Conservation (phyloP, 768 basidiomycete genomes). For the Mycena haematopus region DNA sequence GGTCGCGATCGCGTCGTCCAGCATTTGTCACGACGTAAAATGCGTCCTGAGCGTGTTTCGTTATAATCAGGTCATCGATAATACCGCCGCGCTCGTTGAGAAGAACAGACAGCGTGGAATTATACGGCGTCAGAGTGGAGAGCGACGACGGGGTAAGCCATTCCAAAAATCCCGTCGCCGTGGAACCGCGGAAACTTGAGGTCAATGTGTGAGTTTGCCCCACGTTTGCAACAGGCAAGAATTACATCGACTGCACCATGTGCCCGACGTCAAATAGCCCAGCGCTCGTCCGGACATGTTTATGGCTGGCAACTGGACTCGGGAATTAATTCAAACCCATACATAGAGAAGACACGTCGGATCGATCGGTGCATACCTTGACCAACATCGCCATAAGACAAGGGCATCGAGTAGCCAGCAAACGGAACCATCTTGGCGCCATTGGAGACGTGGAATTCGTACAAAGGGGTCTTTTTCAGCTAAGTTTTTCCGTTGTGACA, state of each 20-base stretch:
- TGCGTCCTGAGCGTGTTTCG: constrained; percentile 77
- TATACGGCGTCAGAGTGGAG: constrained; percentile 65
- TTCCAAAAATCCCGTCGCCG: constrained; percentile 82
- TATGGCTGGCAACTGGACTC: constrained; percentile 81
- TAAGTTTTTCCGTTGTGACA: constrained; percentile 24
- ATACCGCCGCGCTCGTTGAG: constrained; percentile 92
- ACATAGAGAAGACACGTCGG: constrained; percentile 16
- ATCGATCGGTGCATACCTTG: constrained; percentile 70
- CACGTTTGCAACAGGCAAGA: not conserved
- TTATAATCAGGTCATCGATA: constrained; percentile 94
- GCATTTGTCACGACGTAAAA: constrained; percentile 83
- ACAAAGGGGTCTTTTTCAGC: constrained; percentile 74
- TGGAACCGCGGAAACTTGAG: constrained; percentile 78
- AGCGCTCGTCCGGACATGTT: constrained; percentile 80
- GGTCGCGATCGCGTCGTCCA: constrained; percentile 80
- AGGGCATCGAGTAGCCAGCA: constrained; percentile 94
- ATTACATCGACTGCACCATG: constrained; percentile 93
- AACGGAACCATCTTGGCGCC: constrained; percentile 96
- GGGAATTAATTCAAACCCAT: not conserved
- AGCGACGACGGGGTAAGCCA: constrained; percentile 90
- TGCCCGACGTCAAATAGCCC: constrained; percentile 98
- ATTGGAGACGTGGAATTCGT: constrained; percentile 86
- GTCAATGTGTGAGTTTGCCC: not conserved
- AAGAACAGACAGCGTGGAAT: constrained; percentile 87
- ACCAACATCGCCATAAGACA: constrained; percentile 82